phyloP scores from a whole-genome alignment of 164 flowering plant genomes.

The Brasenia schreberi region DNA sequence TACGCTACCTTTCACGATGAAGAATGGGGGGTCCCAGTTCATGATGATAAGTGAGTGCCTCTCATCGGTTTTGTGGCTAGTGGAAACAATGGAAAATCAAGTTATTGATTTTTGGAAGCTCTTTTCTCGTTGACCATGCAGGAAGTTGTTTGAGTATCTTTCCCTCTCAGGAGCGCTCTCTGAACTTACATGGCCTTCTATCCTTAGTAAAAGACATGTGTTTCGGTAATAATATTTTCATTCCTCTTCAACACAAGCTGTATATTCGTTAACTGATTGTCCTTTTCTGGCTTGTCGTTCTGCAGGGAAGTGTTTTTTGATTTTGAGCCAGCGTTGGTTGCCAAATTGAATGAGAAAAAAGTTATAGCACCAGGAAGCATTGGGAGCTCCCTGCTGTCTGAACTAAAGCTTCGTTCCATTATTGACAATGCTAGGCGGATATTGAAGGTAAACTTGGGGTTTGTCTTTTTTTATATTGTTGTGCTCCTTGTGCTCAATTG shows the following conservation, averaged over 20 bases:
- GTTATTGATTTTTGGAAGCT: not conserved
- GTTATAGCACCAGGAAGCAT: conserved; percentile 18
- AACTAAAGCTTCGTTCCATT: conserved; percentile 23
- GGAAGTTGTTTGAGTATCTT: conserved; percentile 55
- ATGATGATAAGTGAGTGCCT: conserved; percentile 54
- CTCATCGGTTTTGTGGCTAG: not conserved
- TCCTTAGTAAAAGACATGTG: conserved; percentile 45
- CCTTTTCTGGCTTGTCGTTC: not conserved
- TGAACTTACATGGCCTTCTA: conserved; percentile 60
- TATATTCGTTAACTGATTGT: not conserved
- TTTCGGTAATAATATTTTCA: conserved; percentile 31
- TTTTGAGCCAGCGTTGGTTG: conserved; percentile 22
- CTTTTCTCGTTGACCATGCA: conserved; percentile 16
- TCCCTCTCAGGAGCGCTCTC: conserved; percentile 55
- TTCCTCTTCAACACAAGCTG: not conserved
- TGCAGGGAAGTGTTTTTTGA: conserved; percentile 26
- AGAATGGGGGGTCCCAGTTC: conserved; percentile 84
- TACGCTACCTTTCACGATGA: conserved; percentile 72
- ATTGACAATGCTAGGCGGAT: conserved; percentile 30
- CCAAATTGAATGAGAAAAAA: conserved; percentile 25
- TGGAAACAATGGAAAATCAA: not conserved
- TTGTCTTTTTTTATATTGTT: not conserved
- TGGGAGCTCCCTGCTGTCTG: conserved; percentile 20
- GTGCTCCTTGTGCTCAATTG: not conserved
- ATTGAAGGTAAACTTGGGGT: conserved; percentile 15